Base-by-base conservation (phyloP, 106 monocot genomes). In the Chionographis japonica region DNA sequence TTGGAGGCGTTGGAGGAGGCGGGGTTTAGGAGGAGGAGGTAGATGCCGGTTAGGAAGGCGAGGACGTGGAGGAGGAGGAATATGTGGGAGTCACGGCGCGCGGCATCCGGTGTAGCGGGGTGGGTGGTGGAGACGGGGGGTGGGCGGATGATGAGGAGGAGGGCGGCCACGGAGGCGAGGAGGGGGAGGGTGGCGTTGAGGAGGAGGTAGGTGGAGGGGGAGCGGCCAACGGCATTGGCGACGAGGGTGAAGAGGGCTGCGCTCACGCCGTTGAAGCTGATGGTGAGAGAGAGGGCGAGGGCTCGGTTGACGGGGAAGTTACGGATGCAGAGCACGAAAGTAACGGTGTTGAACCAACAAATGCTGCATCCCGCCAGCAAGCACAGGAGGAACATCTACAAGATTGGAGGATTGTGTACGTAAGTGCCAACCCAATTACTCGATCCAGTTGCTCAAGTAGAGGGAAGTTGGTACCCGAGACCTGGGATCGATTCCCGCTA, bases 301-400 rank as follows among this genome's bases (percentile, higher is more conserved):
- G 85, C 56, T 54, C 85, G 80, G 78, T 76, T 76, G 0, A 62
- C 36, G n/a, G 85, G 64, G 83, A 94, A 94, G 49, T 80, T 88
- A 12, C 75, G 79, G 37, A 80, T 72, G 85, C 94, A 94, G 43
- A 90, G 80, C 10, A 90, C 84, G 67, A 94, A 90, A 74, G 87
- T 87, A 2, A 90, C 80, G 2, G 94, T 94, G 83, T 90, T 90
- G 78, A 90, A 90, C 94, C 94, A 94, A 68, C 87, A 90, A 54
- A 90, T 90, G 78, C 90, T 90, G 57, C 75, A 80, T 5, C 94
- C 94, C 0, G 85, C 87, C 27, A 94, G 37, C 27, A 90, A 66
- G 78, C 94, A 90, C 11, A 85, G 54, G 38, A 90, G 52, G 66
- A 88, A 90, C 19, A 90, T 87, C 90, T n/a, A n/a, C n/a, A n/a